phyloP scores from a whole-genome alignment of 202 grass and related monocot species.

The Digitaria exilis region DNA sequence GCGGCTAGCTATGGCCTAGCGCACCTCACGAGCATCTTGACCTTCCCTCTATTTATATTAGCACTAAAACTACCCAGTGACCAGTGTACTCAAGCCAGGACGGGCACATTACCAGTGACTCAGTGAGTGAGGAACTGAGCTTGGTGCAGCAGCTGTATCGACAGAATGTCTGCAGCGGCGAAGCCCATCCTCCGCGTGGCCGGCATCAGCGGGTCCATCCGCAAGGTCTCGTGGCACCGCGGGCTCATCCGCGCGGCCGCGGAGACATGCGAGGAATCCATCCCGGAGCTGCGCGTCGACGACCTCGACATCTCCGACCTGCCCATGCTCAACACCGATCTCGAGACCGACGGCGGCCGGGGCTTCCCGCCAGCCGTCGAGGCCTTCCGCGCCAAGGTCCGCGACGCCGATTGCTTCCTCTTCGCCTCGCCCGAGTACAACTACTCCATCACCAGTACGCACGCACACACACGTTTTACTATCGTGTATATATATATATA shows the following conservation, averaged over 20 bases:
- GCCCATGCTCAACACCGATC: slow-evolving; percentile 63
- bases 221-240: slow-evolving; percentile 55
- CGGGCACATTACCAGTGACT: no score
- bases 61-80: no score
- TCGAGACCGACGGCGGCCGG: slow-evolving; percentile 44
- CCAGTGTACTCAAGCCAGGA: not conserved
- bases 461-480: no score
- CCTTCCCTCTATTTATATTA: slow-evolving; percentile 10
- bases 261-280: slow-evolving; percentile 51
- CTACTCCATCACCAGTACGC: slow-evolving; percentile 56
- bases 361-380: slow-evolving; percentile 53
- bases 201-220: slow-evolving; percentile 61
- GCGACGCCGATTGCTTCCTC: slow-evolving; percentile 48
- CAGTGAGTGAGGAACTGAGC: no score
- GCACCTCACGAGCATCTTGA: no score
- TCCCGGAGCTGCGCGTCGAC: slow-evolving; percentile 51
- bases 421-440: slow-evolving; percentile 68
- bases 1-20: no score
- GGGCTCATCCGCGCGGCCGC: slow-evolving; percentile 59
- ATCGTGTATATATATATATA: no score
- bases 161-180: no score
- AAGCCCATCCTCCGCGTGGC: slow-evolving; percentile 46
- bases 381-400: slow-evolving; percentile 54
- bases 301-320: slow-evolving; percentile 48
- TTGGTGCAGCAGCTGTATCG: no score